Percentiles rank a stretch among this genome's conserved stretches.
These are phyloP conservation scores for Zelonia costaricensis DNA, from an alignment of 208 protist species.

Conservation along the genomic window DNA sequence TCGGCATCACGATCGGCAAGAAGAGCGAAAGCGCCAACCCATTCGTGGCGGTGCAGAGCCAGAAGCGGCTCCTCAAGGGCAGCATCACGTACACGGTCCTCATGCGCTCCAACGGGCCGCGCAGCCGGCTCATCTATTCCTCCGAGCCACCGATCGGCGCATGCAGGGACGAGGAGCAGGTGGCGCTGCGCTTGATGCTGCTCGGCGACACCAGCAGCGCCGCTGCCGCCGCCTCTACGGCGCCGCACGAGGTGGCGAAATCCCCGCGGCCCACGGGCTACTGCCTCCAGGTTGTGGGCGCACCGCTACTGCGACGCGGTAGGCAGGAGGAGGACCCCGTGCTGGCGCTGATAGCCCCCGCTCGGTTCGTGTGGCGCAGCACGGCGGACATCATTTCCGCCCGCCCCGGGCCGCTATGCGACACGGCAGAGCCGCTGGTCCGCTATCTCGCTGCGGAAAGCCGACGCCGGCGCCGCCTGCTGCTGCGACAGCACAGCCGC, in stretches of 20 bases:
- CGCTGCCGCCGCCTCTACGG: not conserved
- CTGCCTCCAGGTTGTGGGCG: not conserved
- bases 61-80: constrained; percentile 77
- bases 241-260: not conserved
- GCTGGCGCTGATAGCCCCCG: constrained; percentile 18
- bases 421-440: constrained; percentile 12
- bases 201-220: not conserved
- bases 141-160: constrained; percentile 14
- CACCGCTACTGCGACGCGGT: not conserved
- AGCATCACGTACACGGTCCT: constrained; percentile 82
- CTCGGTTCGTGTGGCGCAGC: constrained; percentile 16
- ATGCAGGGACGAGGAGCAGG: constrained; percentile 12
- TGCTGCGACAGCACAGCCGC: constrained; percentile 17
- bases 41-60: constrained; percentile 72
- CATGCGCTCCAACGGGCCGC: constrained; percentile 44
- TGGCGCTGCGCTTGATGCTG: constrained; percentile 21
- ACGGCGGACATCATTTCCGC: constrained; percentile 12
- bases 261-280: not conserved
- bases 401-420: constrained; percentile 6
- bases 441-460: constrained; percentile 5
- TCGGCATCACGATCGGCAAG: constrained; percentile 89
- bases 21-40: constrained; percentile 74
- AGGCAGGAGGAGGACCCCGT: constrained; percentile 3
- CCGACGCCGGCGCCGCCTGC: constrained; percentile 9
- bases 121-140: constrained; percentile 71